Conservation (phyloP, 129 eudicot genomes). For the Gnaphalium uliginosum region DNA sequence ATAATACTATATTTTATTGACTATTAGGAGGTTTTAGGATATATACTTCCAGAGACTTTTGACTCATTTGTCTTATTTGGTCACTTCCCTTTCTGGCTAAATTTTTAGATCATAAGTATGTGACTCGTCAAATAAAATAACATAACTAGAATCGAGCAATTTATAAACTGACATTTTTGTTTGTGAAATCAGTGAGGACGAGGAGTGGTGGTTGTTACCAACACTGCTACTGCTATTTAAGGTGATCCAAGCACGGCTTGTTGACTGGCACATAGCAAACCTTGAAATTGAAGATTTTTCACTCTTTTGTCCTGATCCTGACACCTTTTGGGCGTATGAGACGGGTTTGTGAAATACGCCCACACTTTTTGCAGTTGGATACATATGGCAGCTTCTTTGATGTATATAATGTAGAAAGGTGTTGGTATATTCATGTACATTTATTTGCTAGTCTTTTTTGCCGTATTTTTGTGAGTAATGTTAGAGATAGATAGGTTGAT, state of each 20-base stretch:
- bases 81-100: background rate
- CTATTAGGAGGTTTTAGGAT: background rate
- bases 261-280: slow-evolving; percentile 92
- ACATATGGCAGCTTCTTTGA: slow-evolving; percentile 17
- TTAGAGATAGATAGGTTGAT: slow-evolving; percentile 31
- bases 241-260: slow-evolving; percentile 78
- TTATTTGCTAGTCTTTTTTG: slow-evolving; percentile 16
- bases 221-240: slow-evolving; percentile 61
- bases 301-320: slow-evolving; percentile 84
- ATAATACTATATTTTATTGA: too few species aligned
- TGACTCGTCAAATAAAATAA: background rate
- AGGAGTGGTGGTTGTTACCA: slow-evolving; percentile 88
- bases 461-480: slow-evolving; percentile 24
- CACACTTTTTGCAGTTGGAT: slow-evolving; percentile 28
- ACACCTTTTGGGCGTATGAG: slow-evolving; percentile 93
- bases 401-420: slow-evolving; percentile 51
- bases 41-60: background rate
- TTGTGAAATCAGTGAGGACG: slow-evolving; percentile 65
- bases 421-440: slow-evolving; percentile 40
- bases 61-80: background rate
- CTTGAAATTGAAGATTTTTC: slow-evolving; percentile 81
- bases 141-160: background rate
- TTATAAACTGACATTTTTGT: slow-evolving; percentile 6
- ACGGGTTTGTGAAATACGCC: slow-evolving; percentile 43
- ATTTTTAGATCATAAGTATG: background rate